phyloP scores from a whole-genome alignment of 257 asterid genomes.

The Forsythia suspensa region DNA sequence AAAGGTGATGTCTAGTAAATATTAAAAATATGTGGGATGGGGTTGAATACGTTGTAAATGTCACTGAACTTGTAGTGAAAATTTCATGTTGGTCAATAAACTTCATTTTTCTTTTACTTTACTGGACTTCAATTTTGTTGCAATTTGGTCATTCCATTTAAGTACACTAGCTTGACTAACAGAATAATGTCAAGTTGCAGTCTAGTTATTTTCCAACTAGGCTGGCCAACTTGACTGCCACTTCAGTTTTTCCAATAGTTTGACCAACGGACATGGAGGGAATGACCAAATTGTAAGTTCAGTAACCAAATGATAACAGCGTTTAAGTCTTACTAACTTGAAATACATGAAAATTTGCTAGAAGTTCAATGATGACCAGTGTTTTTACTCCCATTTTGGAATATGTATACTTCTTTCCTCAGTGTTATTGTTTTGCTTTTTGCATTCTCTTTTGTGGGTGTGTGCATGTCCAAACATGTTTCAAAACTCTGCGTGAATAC shows the following conservation, averaged over 20 bases:
- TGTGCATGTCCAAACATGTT: background rate
- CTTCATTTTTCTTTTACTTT: background rate
- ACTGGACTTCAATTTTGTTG: background rate
- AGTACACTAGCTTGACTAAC: background rate
- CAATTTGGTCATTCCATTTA: background rate
- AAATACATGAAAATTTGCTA: background rate
- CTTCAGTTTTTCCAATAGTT: background rate
- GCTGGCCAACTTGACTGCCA: background rate
- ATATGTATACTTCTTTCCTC: background rate
- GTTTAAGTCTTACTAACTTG: background rate
- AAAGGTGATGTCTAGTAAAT: slow-evolving; percentile 36
- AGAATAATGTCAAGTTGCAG: background rate
- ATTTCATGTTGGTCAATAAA: background rate
- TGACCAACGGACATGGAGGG: background rate
- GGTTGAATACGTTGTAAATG: background rate
- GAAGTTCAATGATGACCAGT: background rate
- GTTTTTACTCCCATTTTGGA: background rate
- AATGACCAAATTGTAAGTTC: background rate
- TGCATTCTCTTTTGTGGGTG: background rate
- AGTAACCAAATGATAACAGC: background rate
- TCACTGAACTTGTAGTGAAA: background rate
- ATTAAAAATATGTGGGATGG: background rate
- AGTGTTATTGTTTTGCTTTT: background rate
- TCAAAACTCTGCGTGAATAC: background rate
- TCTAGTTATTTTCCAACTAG: background rate